Evolutionary conservation across 495 filamentous ascomycete genomes (phyloP), one percentile per base, ranked within the genome.

Genomic region (Penicillium cinerascens): DNA sequence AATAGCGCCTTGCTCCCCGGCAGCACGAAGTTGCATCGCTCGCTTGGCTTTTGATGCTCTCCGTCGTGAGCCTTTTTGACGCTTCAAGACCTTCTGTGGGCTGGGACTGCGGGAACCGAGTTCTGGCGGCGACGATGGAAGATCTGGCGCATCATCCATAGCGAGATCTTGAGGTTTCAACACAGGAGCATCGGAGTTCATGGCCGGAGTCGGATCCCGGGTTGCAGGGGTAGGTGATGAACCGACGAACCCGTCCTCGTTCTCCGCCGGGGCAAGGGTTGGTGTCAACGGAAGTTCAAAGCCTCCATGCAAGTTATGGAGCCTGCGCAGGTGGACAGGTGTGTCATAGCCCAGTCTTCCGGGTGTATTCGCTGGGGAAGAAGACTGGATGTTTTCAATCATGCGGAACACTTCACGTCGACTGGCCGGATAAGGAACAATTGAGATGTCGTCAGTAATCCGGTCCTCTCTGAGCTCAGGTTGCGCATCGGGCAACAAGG

Each of bases 151-250:
- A 20, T 65, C 44, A 4, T 41, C 22, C 48, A 56, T 53, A 13
- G 54, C 46, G 16, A 63, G 33, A 16, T 54, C 54, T 8, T 61
- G 57, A 18, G 58, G 27, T 20, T 52, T 25, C 20, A 64, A 49
- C 15, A 60, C 51, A 9, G 59, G 21, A 17, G 50, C 43, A 15
- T 65, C 54, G 1, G 60, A 56, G 15, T 52, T 60, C 25, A 44
- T 40, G 11, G 66, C 52, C 6, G 65, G 64, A 18, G 65, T 61
- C 47, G 64, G 66, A 22, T 69, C 66, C 53, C 71, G 70, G 60
- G 83, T 66, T 64, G 73, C 60, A 7, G 89, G 89, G 0, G 90
- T 95, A 1, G 91, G 91, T 8, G 91, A 93, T n/a, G 88, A 95
- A 3, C 81, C 82, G 38, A 92, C 74, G 57, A 82, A 89, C 15